Conservation (phyloP, 805 yeast species). For the Blastobotrys chiropterorum region DNA sequence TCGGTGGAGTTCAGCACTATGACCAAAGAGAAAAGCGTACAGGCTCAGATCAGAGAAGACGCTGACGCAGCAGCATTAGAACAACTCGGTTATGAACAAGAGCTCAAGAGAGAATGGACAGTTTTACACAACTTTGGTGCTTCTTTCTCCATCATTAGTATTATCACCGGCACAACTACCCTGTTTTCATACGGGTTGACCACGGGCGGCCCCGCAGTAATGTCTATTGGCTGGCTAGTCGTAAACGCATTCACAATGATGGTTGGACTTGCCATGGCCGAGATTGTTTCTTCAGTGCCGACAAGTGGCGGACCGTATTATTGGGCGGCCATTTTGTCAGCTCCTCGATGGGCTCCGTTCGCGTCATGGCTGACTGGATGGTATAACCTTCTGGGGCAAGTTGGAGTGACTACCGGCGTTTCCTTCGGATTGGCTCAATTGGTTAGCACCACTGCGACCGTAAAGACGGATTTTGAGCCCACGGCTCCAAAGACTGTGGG, state of each 20-base stretch:
- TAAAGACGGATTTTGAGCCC: slow-evolving; percentile 14
- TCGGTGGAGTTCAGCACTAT: too few species aligned
- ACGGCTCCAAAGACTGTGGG: slow-evolving; percentile 17
- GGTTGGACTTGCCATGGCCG: slow-evolving; percentile 60
- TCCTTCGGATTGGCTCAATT: slow-evolving; percentile 17
- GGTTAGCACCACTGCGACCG: slow-evolving; percentile 14
- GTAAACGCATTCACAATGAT: slow-evolving; percentile 49
- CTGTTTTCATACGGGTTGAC: slow-evolving; percentile 54
- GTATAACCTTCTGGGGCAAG: slow-evolving; percentile 22
- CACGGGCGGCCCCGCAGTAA: slow-evolving; percentile 57
- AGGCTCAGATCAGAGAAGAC: neutral
- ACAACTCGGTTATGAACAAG: neutral
- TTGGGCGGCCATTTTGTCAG: slow-evolving; percentile 42
- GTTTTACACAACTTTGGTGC: slow-evolving; percentile 56
- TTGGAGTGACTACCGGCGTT: slow-evolving; percentile 19
- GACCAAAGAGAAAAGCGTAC: neutral
- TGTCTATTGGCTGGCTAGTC: slow-evolving; percentile 69
- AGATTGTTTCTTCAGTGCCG: slow-evolving; percentile 62
- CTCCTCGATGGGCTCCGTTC: slow-evolving; percentile 20
- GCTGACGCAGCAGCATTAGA: neutral
- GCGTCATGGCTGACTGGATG: slow-evolving; percentile 24
- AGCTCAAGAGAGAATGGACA: neutral
- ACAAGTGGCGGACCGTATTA: slow-evolving; percentile 71
- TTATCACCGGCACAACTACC: slow-evolving; percentile 58
- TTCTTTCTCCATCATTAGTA: slow-evolving; percentile 67